phyloP scores from a whole-genome alignment of 2,329 filamentous ascomycete species.

The Exophiala alcalophila region DNA sequence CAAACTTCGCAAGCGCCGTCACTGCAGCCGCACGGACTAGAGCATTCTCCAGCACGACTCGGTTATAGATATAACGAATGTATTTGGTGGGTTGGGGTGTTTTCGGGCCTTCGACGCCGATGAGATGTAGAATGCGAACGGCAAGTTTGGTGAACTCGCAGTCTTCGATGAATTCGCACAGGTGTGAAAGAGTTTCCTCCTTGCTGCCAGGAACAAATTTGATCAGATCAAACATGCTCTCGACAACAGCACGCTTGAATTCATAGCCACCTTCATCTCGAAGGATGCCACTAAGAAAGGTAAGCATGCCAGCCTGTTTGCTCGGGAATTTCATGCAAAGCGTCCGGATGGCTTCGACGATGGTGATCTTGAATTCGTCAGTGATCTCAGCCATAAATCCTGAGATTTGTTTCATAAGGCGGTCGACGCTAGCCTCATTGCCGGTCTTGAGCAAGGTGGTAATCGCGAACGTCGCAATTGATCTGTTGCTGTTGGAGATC shows the following conservation, averaged over 20 bases:
- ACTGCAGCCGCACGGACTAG: conserved; percentile 93
- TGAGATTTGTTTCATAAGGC: conserved; percentile 97
- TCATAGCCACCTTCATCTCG: conserved; percentile 97
- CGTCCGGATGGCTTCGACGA: conserved; percentile 95
- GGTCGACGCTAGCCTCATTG: conserved; percentile 94
- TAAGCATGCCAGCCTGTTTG: conserved; percentile 97
- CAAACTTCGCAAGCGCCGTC: conserved; percentile 93
- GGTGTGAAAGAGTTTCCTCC: conserved; percentile 80
- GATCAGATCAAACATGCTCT: conserved; percentile 99
- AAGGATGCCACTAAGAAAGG: conserved; percentile 94
- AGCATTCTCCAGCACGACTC: conserved; percentile 94
- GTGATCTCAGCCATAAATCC: conserved; percentile 99
- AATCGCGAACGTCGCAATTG: conserved; percentile 96
- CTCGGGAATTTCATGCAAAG: conserved; percentile 95
- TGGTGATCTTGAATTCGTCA: conserved; percentile 99
- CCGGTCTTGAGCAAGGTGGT: conserved; percentile 97
- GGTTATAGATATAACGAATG: conserved; percentile 98
- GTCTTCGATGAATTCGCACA: conserved; percentile 99
- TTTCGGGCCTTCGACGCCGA: conserved; percentile 91
- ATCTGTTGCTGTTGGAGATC: conserved; percentile 95
- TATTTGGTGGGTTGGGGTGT: conserved; percentile 97
- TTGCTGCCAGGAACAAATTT: conserved; percentile 92
- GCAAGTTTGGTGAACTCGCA: conserved; percentile 98
- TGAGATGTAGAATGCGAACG: conserved; percentile 88
- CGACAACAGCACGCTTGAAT: conserved; percentile 95